Conservation (phyloP, 805 yeast genomes). For the Starmerella potacharoeniae region DNA sequence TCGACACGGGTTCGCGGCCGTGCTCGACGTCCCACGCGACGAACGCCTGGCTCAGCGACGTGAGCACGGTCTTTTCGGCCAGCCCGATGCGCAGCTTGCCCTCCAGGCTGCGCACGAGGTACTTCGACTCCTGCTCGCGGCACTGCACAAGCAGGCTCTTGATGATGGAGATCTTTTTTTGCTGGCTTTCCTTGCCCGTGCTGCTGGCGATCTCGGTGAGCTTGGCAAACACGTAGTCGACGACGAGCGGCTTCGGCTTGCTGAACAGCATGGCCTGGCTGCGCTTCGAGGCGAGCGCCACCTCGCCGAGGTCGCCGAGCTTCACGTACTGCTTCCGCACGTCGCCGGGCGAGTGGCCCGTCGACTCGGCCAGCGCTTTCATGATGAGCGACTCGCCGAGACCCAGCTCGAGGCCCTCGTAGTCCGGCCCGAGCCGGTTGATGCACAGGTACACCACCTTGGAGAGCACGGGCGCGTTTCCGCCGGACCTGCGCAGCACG, state of each 20-base stretch:
- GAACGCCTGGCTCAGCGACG: slow-evolving; percentile 75
- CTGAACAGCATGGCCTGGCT: slow-evolving; percentile 82
- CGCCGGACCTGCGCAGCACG: slow-evolving; percentile 39
- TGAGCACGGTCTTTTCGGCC: slow-evolving; percentile 84
- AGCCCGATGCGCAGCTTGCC: slow-evolving; percentile 87
- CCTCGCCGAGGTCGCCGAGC: slow-evolving; percentile 81
- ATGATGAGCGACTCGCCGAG: slow-evolving; percentile 81
- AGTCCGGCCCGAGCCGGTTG: slow-evolving; percentile 88
- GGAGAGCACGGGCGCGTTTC: slow-evolving; percentile 43
- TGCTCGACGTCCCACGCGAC: slow-evolving; percentile 42
- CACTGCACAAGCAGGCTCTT: slow-evolving; percentile 79
- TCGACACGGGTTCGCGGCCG: slow-evolving; percentile 12
- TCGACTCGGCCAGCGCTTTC: slow-evolving; percentile 80
- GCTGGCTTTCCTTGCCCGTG: slow-evolving; percentile 74
- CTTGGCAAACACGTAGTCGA: slow-evolving; percentile 59
- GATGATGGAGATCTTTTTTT: slow-evolving; percentile 63
- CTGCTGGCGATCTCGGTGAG: slow-evolving; percentile 65
- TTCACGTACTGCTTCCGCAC: slow-evolving; percentile 65
- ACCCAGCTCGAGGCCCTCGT: slow-evolving; percentile 87
- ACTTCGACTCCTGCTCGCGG: slow-evolving; percentile 79
- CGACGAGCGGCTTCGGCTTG: slow-evolving; percentile 70
- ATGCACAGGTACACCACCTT: slow-evolving; percentile 74
- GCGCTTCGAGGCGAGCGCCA: slow-evolving; percentile 72
- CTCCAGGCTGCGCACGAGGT: slow-evolving; percentile 76
- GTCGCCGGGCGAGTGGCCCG: slow-evolving; percentile 65